Conservation (phyloP, 768 basidiomycete genomes). For the Phallus indusiatus region DNA sequence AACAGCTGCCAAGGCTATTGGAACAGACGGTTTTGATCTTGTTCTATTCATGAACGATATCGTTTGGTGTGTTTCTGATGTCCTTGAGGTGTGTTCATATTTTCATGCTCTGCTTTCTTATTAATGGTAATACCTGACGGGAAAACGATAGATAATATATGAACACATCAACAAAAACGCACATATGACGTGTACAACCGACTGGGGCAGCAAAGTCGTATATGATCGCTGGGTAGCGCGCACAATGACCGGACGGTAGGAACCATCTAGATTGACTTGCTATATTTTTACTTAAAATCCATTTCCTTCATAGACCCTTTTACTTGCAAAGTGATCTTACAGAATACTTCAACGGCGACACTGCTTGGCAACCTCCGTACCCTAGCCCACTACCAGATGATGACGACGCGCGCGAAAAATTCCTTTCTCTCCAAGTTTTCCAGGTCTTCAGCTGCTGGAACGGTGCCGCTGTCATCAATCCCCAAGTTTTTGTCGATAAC, state of each 20-base stretch:
- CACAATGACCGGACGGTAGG: not conserved
- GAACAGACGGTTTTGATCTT: constrained; percentile 6
- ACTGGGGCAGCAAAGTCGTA: constrained; percentile 38
- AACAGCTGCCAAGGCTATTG: constrained; percentile 24
- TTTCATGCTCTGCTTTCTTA: not conserved
- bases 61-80: constrained; percentile 35
- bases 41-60: constrained; percentile 44
- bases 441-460: constrained; percentile 44
- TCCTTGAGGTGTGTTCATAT: constrained; percentile 28
- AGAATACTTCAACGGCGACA: constrained; percentile 33
- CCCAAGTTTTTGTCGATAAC: constrained; percentile 33
- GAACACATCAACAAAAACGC: constrained; percentile 34
- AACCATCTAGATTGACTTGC: not conserved
- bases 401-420: constrained; percentile 28
- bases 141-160: constrained; percentile 20
- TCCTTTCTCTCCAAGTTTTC: constrained; percentile 33
- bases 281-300: not conserved
- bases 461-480: constrained; percentile 36
- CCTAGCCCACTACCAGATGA: constrained; percentile 37
- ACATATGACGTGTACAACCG: constrained; percentile 36
- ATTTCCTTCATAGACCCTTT: constrained; percentile 33
- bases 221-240: constrained; percentile 26
- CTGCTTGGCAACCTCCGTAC: not conserved
- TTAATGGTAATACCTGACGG: not conserved
- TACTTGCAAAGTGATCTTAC: constrained; percentile 32